These are phyloP conservation scores for Pholiota adiposa DNA, from an alignment of 1,284 basidiomycete genomes.

Conservation along the genomic window DNA sequence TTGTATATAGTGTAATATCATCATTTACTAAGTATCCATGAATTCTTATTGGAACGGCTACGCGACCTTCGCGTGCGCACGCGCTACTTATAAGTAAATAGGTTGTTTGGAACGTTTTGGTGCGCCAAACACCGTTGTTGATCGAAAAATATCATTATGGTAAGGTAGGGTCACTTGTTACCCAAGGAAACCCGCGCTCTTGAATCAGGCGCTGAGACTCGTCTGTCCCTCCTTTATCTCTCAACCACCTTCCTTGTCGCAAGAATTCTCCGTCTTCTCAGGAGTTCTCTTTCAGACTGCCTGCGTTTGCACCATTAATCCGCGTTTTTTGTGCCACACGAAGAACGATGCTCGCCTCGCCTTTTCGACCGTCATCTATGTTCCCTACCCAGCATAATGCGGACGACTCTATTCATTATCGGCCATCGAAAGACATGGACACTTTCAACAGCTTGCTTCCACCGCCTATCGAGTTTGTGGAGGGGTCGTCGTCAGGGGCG, in stretches of 20 bases:
- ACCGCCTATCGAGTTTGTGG: slow-evolving; percentile 77
- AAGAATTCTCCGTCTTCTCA: neutral
- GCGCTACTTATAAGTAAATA: too few relatives aligned
- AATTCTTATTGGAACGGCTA: too few relatives aligned
- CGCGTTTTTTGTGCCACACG: slow-evolving; percentile 16
- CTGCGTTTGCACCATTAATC: slow-evolving; percentile 2
- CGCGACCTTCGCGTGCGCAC: too few relatives aligned
- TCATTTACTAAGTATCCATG: too few relatives aligned
- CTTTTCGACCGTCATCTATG: slow-evolving; percentile 52
- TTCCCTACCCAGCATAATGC: slow-evolving; percentile 52
- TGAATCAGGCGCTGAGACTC: slow-evolving; percentile 14
- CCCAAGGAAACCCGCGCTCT: neutral
- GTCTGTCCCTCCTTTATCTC: neutral
- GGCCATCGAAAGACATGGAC: slow-evolving; percentile 71
- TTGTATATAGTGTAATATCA: too few relatives aligned
- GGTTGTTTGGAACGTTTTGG: slow-evolving; percentile 10
- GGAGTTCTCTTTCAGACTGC: neutral
- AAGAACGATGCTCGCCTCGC: slow-evolving; percentile 54
- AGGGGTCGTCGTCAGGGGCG: slow-evolving; percentile 77
- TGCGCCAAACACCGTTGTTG: slow-evolving; percentile 21
- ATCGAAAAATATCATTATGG: slow-evolving; percentile 24
- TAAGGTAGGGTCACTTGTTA: slow-evolving; percentile 9
- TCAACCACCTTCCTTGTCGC: neutral
- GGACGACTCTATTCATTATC: slow-evolving; percentile 58
- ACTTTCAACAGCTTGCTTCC: slow-evolving; percentile 76